Percentiles rank a stretch among this genome's conserved stretches.
Evolutionary conservation across 164 flowering plant species (phyloP).

Genomic region (Amborella trichopoda): DNA sequence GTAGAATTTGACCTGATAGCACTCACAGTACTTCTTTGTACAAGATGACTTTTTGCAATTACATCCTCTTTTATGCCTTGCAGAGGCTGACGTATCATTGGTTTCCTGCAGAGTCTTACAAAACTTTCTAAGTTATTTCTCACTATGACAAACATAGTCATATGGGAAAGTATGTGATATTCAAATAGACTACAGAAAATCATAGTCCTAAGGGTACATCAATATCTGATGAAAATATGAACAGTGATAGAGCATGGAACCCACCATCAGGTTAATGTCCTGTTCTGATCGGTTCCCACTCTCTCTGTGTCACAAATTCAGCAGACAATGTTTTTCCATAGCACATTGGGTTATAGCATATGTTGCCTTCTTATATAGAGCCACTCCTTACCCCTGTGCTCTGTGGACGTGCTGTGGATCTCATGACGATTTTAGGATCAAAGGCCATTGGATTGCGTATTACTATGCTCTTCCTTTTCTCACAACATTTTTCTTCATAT

Average conservation of each 20-base stretch:
- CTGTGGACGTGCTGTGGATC: conserved; percentile 14
- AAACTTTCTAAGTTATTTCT: background rate
- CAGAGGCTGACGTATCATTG: conserved; percentile 44
- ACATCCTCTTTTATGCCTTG: conserved; percentile 79
- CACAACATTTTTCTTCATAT: conserved; percentile 53
- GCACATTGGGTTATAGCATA: too few species aligned
- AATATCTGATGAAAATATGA: too few species aligned
- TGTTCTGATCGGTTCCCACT: too few species aligned
- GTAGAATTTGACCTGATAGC: conserved; percentile 56
- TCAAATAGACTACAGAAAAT: too few species aligned
- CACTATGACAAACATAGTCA: too few species aligned
- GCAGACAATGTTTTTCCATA: too few species aligned
- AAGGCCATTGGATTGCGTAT: conserved; percentile 79
- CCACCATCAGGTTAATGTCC: too few species aligned
- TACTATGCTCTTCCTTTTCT: conserved; percentile 47
- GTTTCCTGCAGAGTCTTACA: conserved; percentile 23
- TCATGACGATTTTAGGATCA: conserved; percentile 54
- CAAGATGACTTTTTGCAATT: conserved; percentile 88
- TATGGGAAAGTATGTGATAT: too few species aligned
- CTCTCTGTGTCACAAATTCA: too few species aligned
- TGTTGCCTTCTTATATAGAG: too few species aligned
- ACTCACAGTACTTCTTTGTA: conserved; percentile 76
- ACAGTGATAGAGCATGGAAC: too few species aligned
- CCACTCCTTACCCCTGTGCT: conserved; percentile 24
- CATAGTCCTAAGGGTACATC: too few species aligned